Base-by-base conservation (phyloP, 169 alveolate species). In the Plasmodium sp. region DNA sequence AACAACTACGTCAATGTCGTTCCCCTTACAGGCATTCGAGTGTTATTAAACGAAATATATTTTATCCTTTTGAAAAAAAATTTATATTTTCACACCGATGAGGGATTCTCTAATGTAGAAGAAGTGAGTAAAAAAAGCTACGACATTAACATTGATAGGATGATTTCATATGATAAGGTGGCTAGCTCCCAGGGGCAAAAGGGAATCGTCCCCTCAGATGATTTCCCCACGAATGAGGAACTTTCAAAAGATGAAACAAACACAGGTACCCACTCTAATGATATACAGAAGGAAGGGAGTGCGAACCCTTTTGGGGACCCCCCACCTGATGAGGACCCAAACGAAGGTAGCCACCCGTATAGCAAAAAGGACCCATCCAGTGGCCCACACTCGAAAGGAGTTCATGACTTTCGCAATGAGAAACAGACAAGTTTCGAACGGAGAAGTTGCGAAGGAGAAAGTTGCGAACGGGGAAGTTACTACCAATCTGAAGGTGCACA, bases 21-120 rank as follows among this genome's bases (percentile, higher is more conserved):
- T 14, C 95, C 95, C 7, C 82, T 81, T 12, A 92, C 95, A 22
- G 95, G 95, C 41, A 92, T 92, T 71, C 51, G 95, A 16, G 85
- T 92, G 4, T 92, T 92, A 73, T 58, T 92, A 72, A 92, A 92
- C 36, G 95, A 92, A 82, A 92, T 92, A 33, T 92, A 92, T 82
- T 92, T 82, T 81, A 92, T 92, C 54, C 81, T 92, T 5, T 39
- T 92, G 43, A 92, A 92, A 82, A 92, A 81, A 73, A 92, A 92
- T 51, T n/a, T 92, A 14, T 92, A 92, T 82, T 92, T 92, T 72
- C 92, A 92, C 31, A 92, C 95, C 5, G 92, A 92, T 73, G 82
- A 82, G 34, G 10, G 39, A 72, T 31, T 71, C 18, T 27, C 83
- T 39, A 27, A 48, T 31, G 90, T 58, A 6, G 77, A 67, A 67